phyloP scores from a whole-genome alignment of 225 moss, liverwort and hornwort species.

The Pseudoscleropodium purum region DNA sequence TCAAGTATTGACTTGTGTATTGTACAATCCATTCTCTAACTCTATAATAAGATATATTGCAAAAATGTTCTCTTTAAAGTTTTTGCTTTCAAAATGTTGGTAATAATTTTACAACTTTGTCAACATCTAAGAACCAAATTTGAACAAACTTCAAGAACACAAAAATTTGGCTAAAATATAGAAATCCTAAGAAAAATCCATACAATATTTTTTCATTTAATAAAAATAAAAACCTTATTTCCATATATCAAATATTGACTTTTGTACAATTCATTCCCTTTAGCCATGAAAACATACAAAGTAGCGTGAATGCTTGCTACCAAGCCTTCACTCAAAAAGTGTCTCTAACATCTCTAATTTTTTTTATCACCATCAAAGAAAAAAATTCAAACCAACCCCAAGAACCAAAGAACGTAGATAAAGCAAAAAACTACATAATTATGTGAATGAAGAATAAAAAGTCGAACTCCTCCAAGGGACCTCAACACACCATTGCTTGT shows the following conservation, averaged over 20 bases:
- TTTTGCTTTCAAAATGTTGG: neutral
- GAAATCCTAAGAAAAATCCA: neutral
- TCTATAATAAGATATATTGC: neutral
- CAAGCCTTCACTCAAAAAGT: neutral
- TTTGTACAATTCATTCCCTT: neutral
- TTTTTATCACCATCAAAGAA: neutral
- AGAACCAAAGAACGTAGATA: accelerated
- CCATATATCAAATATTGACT: neutral
- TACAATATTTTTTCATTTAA: neutral
- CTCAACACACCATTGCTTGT: neutral
- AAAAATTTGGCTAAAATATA: neutral
- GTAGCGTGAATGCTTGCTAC: neutral
- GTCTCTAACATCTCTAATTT: too few species aligned
- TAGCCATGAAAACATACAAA: neutral
- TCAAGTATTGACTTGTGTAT: neutral
- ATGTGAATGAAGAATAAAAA: neutral
- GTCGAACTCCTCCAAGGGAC: neutral
- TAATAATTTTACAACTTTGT: neutral
- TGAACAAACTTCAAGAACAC: neutral
- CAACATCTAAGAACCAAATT: neutral
- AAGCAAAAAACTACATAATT: neutral
- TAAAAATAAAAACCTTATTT: neutral
- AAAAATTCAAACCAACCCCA: neutral
- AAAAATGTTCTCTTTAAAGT: neutral
- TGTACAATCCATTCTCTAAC: neutral